Conservation (phyloP, 2,329 filamentous ascomycete species). For the Lecanoromycetidae sp. region DNA sequence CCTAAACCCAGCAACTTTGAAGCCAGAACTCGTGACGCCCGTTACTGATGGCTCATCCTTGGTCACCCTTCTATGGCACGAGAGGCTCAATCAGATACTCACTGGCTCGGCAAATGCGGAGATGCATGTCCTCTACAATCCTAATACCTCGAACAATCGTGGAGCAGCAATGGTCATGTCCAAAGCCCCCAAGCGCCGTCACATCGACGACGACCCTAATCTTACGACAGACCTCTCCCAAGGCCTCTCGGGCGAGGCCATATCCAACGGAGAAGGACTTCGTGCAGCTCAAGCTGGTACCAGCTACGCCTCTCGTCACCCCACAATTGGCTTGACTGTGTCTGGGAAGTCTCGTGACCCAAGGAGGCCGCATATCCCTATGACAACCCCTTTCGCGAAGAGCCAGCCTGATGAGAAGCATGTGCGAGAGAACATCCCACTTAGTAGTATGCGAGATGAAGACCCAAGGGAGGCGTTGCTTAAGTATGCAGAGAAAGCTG, state of each 20-base stretch:
- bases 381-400: conserved; percentile 80
- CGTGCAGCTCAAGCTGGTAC: conserved; percentile 25
- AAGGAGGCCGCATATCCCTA: conserved; percentile 69
- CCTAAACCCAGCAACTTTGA: conserved; percentile 81
- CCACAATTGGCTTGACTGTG: conserved; percentile 61
- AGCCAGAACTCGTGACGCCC: conserved; percentile 70
- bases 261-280: conserved; percentile 46
- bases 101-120: conserved; percentile 87
- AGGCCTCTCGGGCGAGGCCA: conserved; percentile 72
- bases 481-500: conserved; percentile 86
- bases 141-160: conserved; percentile 62
- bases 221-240: conserved; percentile 73
- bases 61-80: conserved; percentile 80
- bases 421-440: conserved; percentile 74
- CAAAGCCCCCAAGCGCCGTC: conserved; percentile 83
- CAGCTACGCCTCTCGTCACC: conserved; percentile 47
- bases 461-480: conserved; percentile 87
- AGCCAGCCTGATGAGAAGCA: conserved; percentile 80
- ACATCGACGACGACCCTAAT: conserved; percentile 84
- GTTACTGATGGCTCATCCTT: conserved; percentile 77
- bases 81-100: conserved; percentile 89
- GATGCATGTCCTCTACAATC: conserved; percentile 82
- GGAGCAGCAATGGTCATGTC: conserved; percentile 86
- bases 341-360: conserved; percentile 70
- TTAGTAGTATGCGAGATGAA: conserved; percentile 89